Conservation (phyloP, 345 rosid genomes). For the Citrus cavaleriei region DNA sequence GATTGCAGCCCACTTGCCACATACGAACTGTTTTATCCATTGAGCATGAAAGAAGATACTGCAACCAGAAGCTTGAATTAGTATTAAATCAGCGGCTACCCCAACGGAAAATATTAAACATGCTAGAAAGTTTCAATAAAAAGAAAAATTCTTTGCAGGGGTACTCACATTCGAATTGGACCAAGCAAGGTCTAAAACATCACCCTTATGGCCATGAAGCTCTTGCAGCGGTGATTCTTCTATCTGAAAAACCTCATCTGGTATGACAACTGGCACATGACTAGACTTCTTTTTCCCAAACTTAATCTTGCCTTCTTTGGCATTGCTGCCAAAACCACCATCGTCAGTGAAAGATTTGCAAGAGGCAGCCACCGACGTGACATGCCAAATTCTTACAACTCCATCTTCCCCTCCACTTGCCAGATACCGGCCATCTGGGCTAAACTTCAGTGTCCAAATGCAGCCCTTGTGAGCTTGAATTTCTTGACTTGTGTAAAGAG, state of each 20-base stretch:
- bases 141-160: background rate
- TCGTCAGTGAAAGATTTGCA: constrained; percentile 24
- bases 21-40: constrained; percentile 72
- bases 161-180: constrained; percentile 73
- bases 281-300: constrained; percentile 26
- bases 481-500: constrained; percentile 52
- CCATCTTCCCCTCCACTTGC: constrained; percentile 93
- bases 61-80: constrained; percentile 26
- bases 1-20: constrained; percentile 59
- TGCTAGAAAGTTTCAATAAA: background rate
- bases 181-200: constrained; percentile 82
- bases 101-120: background rate
- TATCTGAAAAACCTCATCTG: constrained; percentile 60
- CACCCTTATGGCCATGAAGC: constrained; percentile 63
- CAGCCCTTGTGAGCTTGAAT: constrained; percentile 71
- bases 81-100: background rate
- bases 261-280: constrained; percentile 44
- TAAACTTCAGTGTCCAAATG: constrained; percentile 78
- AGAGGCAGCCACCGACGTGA: constrained; percentile 39
- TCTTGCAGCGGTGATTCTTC: constrained; percentile 72
- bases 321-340: constrained; percentile 8
- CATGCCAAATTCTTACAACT: constrained; percentile 67
- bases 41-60: constrained; percentile 77
- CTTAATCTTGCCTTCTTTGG: constrained; percentile 9
- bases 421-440: constrained; percentile 73